Conservation (phyloP, 441 rosid species). For the Aleurites moluccanus region DNA sequence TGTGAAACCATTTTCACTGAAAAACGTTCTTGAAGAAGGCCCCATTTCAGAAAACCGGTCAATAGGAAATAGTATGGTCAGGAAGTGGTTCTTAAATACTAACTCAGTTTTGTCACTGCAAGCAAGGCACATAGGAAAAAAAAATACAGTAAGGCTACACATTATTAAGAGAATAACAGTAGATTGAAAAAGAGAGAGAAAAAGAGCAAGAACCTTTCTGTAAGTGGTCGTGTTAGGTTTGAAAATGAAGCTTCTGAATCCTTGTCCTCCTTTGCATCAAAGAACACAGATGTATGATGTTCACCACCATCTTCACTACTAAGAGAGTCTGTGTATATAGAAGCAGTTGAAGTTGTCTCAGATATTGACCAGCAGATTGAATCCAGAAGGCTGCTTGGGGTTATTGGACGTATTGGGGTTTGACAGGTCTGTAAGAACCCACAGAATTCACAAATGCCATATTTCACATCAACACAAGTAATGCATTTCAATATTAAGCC, state of each 20-base stretch:
- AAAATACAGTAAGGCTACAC: slow-evolving; percentile 16
- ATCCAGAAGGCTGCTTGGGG: slow-evolving; percentile 84
- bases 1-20: slow-evolving; percentile 76
- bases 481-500: slow-evolving; percentile 11
- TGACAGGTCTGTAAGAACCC: slow-evolving; percentile 69
- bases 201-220: slow-evolving; percentile 61
- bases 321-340: slow-evolving; percentile 65
- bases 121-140: slow-evolving; percentile 33
- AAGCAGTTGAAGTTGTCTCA: slow-evolving; percentile 80
- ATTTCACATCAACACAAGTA: too few relatives aligned
- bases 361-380: slow-evolving; percentile 94
- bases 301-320: slow-evolving; percentile 54
- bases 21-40: slow-evolving; percentile 88
- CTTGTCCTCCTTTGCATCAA: slow-evolving; percentile 61
- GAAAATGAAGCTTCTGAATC: slow-evolving; percentile 76
- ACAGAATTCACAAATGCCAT: slow-evolving; percentile 7
- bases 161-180: not conserved
- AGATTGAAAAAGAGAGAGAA: not conserved
- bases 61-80: slow-evolving; percentile 74
- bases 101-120: slow-evolving; percentile 84
- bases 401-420: slow-evolving; percentile 77
- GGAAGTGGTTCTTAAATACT: slow-evolving; percentile 69
- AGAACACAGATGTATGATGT: slow-evolving; percentile 43
- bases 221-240: slow-evolving; percentile 71
- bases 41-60: slow-evolving; percentile 96